Evolutionary conservation across 139 green algal genomes (phyloP).

Genomic region (Chlorella sorokiniana): DNA sequence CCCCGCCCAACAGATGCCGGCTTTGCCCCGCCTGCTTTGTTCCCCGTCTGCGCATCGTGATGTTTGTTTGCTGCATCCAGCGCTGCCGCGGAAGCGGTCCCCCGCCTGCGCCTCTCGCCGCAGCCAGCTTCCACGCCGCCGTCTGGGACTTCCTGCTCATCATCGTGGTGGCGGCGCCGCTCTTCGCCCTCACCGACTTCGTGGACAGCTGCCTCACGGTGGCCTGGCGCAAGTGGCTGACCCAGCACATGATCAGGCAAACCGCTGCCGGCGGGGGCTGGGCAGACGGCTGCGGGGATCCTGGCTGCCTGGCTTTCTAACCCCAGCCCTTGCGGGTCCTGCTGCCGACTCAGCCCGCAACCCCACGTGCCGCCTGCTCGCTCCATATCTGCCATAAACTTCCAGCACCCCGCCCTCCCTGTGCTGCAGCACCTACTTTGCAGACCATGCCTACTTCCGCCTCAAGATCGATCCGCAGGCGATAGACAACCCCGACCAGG

Average conservation of each 20-base stretch:
- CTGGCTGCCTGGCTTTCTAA: not conserved
- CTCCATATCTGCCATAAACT: not conserved
- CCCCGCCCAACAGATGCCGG: not conserved
- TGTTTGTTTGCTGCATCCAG: not conserved
- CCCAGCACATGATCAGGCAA: constrained; percentile 40
- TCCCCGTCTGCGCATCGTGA: not conserved
- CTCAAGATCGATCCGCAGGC: constrained; percentile 43
- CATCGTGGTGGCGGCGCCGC: constrained; percentile 67
- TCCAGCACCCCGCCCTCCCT: not conserved
- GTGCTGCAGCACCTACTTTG: constrained; percentile 62
- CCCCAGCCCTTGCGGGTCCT: not conserved
- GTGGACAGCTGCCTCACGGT: constrained; percentile 63
- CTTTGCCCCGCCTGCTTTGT: not conserved
- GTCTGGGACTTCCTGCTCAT: constrained; percentile 71
- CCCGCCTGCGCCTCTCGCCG: not conserved
- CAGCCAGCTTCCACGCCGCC: constrained; percentile 63
- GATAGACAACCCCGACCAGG: constrained; percentile 63
- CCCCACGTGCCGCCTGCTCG: not conserved
- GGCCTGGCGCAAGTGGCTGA: constrained; percentile 65
- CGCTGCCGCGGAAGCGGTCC: too few relatives aligned
- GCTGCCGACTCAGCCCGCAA: too few relatives aligned
- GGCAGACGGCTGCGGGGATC: too few relatives aligned
- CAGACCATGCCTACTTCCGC: constrained; percentile 49
- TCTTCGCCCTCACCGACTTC: constrained; percentile 66
- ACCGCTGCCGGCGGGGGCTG: too few relatives aligned